These are phyloP conservation scores for Onygenales sp. DNA, from an alignment of 2,329 filamentous ascomycete species.

Conservation along the genomic window DNA sequence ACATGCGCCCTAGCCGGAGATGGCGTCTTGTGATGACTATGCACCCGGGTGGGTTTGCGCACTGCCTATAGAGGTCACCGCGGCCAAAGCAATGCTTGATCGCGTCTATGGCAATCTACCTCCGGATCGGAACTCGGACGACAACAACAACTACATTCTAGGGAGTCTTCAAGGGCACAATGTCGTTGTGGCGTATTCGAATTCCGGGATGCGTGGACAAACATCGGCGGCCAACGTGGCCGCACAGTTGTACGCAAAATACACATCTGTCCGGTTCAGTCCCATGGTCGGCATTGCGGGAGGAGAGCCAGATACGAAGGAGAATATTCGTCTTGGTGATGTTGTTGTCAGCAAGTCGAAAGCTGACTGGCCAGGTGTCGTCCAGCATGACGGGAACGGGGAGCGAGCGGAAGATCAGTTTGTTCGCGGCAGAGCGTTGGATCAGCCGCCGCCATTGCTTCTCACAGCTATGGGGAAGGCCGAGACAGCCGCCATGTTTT, in stretches of 20 bases:
- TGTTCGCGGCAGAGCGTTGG: slow-evolving; percentile 5
- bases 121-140: background rate
- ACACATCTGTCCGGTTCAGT: slow-evolving; percentile 9
- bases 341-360: slow-evolving; percentile 9
- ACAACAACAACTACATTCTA: slow-evolving; percentile 14
- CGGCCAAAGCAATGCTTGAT: slow-evolving; percentile 8
- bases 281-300: slow-evolving; percentile 18
- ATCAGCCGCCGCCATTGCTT: slow-evolving; percentile 10
- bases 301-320: slow-evolving; percentile 10
- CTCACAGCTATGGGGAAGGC: slow-evolving; percentile 13
- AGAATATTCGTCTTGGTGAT: slow-evolving; percentile 16
- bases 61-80: slow-evolving; percentile 5
- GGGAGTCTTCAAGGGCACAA: slow-evolving; percentile 13
- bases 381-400: slow-evolving; percentile 13
- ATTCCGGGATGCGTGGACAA: slow-evolving; percentile 10
- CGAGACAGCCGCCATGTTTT: slow-evolving; percentile 12
- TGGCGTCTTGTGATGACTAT: slow-evolving; percentile 6
- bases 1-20: background rate
- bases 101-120: background rate
- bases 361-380: slow-evolving; percentile 2
- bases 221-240: slow-evolving; percentile 10
- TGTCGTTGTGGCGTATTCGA: slow-evolving; percentile 12
- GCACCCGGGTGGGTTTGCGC: slow-evolving; percentile 10
- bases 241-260: slow-evolving; percentile 10
- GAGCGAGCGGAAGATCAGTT: slow-evolving; percentile 2